Evolutionary conservation across 2,329 filamentous ascomycete species (phyloP).

Genomic region (Tolypocladium endophyticum): DNA sequence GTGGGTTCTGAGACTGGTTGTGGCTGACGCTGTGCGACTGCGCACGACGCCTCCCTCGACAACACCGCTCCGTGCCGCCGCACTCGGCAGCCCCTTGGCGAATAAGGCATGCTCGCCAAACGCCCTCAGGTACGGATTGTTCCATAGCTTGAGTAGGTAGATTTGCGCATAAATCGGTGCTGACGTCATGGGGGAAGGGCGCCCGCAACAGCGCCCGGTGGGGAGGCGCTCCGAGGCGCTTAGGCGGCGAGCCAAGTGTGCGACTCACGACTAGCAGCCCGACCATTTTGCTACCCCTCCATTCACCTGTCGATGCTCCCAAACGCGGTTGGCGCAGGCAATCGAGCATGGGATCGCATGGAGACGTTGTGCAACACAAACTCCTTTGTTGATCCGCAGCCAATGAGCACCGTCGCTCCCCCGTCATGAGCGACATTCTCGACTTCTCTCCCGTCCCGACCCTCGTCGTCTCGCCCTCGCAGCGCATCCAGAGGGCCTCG

Average conservation of each 20-base stretch:
- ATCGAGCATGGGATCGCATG: background rate
- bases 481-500: slow-evolving; percentile 18
- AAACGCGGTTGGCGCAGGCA: background rate
- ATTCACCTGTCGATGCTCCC: background rate
- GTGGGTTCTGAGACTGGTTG: background rate
- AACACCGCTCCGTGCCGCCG: background rate
- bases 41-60: background rate
- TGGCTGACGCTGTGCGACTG: background rate
- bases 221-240: no score
- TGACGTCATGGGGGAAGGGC: background rate
- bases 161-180: background rate
- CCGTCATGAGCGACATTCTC: slow-evolving; percentile 11
- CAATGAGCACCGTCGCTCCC: background rate
- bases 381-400: background rate
- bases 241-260: no score
- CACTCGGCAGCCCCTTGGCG: background rate
- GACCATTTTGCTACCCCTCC: background rate
- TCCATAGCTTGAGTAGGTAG: no score
- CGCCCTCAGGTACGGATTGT: background rate
- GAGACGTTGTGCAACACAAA: background rate
- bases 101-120: background rate
- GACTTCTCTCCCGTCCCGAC: slow-evolving; percentile 19
- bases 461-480: slow-evolving; percentile 17
- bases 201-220: no score
- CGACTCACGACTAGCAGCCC: background rate